A percentile compares a stretch with the other conserved stretches of the same genome.
Conservation (phyloP, 2,329 filamentous ascomycete species). For the Ceratocystis albifundus region DNA sequence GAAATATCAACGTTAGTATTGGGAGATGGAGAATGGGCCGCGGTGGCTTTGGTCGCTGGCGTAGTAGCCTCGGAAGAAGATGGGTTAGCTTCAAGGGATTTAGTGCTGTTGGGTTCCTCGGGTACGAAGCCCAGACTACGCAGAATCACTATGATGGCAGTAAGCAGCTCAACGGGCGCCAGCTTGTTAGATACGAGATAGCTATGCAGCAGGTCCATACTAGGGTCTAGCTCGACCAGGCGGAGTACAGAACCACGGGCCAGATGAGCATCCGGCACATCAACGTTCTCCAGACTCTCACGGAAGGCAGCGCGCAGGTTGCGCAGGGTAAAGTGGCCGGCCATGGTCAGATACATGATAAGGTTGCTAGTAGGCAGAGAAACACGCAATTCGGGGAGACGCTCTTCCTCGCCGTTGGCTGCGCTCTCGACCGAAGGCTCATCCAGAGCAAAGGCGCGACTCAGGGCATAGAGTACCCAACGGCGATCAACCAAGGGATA, state of each 20-base stretch:
- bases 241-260: conserved; percentile 52
- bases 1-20: conserved; percentile 29
- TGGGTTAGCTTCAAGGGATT: background rate
- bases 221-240: conserved; percentile 54
- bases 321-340: conserved; percentile 48
- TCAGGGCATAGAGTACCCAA: conserved; percentile 53
- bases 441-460: conserved; percentile 48
- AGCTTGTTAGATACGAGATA: conserved; percentile 56
- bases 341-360: conserved; percentile 47
- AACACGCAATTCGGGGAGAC: conserved; percentile 27
- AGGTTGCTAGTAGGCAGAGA: conserved; percentile 43
- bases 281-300: conserved; percentile 33
- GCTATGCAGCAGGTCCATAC: conserved; percentile 53
- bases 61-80: background rate
- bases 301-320: conserved; percentile 49
- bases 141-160: conserved; percentile 55
- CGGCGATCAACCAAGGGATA: conserved; percentile 51
- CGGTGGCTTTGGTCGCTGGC: background rate
- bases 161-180: conserved; percentile 53
- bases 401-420: conserved; percentile 27
- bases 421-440: conserved; percentile 31
- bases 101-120: conserved; percentile 28
- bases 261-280: conserved; percentile 36
- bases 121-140: conserved; percentile 53
- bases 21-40: background rate